phyloP scores from a whole-genome alignment of 306 rosid species.

The Luffa acutangula region DNA sequence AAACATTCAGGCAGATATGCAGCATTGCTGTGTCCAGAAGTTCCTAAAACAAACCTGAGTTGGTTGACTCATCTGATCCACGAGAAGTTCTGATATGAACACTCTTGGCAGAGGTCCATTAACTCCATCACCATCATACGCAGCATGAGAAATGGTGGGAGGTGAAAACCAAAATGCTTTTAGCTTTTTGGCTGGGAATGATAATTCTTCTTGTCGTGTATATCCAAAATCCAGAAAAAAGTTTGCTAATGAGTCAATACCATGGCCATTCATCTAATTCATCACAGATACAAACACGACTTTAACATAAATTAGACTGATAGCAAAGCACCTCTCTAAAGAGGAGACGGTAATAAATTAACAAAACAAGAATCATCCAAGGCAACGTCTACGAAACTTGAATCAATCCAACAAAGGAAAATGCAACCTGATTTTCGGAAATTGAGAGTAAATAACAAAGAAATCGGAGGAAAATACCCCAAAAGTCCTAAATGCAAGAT shows the following conservation, averaged over 20 bases:
- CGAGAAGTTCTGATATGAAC: slow-evolving; percentile 86
- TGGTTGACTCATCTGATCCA: slow-evolving; percentile 71
- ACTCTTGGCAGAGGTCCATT: slow-evolving; percentile 81
- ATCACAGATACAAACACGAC: background rate
- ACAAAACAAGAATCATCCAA: background rate
- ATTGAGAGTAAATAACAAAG: background rate
- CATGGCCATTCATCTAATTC: slow-evolving; percentile 69
- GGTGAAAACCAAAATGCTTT: slow-evolving; percentile 95
- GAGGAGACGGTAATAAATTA: background rate
- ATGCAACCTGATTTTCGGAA: background rate
- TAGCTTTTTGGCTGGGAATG: slow-evolving; percentile 76
- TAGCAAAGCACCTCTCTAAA: background rate
- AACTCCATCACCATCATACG: slow-evolving; percentile 34
- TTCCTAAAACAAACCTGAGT: slow-evolving; percentile 47
- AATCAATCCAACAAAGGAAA: background rate
- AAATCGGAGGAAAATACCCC: slow-evolving; percentile 45
- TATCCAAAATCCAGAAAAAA: slow-evolving; percentile 81
- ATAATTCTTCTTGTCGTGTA: slow-evolving; percentile 49
- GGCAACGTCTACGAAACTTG: background rate
- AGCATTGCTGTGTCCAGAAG: background rate
- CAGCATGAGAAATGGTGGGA: slow-evolving; percentile 29
- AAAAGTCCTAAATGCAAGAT: slow-evolving; percentile 86
- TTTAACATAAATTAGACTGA: background rate
- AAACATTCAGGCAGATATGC: background rate
- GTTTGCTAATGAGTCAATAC: slow-evolving; percentile 71